A percentile compares a stretch with the other conserved stretches of the same genome.
Conservation (phyloP, 441 rosid genomes). For the Jatropha multifida region DNA sequence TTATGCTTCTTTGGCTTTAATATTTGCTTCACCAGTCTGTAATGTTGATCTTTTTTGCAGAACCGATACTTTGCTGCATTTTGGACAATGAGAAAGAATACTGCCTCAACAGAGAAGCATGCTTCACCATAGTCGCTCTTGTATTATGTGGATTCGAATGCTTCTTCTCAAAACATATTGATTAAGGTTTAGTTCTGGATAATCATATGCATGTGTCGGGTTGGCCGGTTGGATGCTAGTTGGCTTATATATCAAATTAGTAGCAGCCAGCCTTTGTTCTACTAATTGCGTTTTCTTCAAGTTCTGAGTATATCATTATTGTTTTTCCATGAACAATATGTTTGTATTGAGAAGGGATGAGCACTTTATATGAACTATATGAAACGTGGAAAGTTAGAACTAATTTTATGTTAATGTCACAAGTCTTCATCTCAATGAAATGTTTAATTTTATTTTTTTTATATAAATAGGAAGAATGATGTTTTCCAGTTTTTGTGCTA, state of each 20-base stretch:
- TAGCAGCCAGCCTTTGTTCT: neutral
- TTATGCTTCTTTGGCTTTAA: too few relatives aligned
- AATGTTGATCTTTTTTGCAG: constrained; percentile 39
- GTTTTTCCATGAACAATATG: neutral
- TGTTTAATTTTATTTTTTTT: neutral
- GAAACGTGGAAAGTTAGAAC: neutral
- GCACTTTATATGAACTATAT: too few relatives aligned
- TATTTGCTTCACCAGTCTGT: neutral
- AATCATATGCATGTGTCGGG: neutral
- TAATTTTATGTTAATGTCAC: neutral
- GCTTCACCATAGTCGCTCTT: constrained; percentile 8
- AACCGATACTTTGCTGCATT: constrained; percentile 77
- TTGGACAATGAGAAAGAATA: constrained; percentile 87
- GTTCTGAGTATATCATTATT: neutral
- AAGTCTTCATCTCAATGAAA: neutral
- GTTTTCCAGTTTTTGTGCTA: neutral
- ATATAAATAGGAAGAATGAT: neutral
- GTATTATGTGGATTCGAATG: neutral
- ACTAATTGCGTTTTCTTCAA: neutral
- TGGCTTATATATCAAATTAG: neutral
- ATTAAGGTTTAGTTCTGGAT: neutral
- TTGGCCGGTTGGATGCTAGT: neutral
- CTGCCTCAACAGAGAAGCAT: constrained; percentile 27
- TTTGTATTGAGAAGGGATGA: neutral
- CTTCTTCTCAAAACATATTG: neutral